A percentile compares a stretch with the other conserved stretches of the same genome.
Conservation (phyloP, 2,329 filamentous ascomycete genomes). For the Sclerotinia minor region DNA sequence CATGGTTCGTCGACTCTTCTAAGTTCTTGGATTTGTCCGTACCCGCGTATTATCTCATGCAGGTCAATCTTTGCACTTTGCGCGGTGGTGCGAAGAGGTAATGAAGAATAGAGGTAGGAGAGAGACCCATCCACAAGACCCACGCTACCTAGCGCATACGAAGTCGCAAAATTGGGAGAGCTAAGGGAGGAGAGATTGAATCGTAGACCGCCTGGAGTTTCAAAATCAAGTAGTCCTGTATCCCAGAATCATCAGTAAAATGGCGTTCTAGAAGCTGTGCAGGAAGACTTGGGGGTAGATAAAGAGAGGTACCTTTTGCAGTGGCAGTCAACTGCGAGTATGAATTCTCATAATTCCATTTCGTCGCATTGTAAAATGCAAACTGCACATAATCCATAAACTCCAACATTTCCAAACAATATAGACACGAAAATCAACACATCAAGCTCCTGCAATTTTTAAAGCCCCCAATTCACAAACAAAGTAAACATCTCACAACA, state of each 20-base stretch:
- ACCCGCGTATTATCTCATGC: slow-evolving; percentile 76
- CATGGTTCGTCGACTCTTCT: slow-evolving; percentile 51
- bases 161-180: slow-evolving; percentile 89
- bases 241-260: slow-evolving; percentile 31
- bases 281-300: slow-evolving; percentile 29
- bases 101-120: slow-evolving; percentile 91
- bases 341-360: slow-evolving; percentile 90
- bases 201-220: slow-evolving; percentile 79
- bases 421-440: not conserved
- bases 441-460: not conserved
- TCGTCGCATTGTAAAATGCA: slow-evolving; percentile 81
- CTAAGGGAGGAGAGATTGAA: slow-evolving; percentile 89
- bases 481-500: not conserved
- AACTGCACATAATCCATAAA: slow-evolving; percentile 97
- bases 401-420: slow-evolving; percentile 68
- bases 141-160: slow-evolving; percentile 85
- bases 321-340: slow-evolving; percentile 85
- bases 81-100: slow-evolving; percentile 68
- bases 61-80: slow-evolving; percentile 76
- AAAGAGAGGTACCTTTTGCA: slow-evolving; percentile 60
- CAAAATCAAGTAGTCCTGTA: slow-evolving; percentile 81
- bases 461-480: not conserved
- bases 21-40: slow-evolving; percentile 73
- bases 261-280: slow-evolving; percentile 18
- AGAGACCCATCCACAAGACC: slow-evolving; percentile 95